Conservation (phyloP, 208 protist genomes). For the Wallacemonas collosoma region DNA sequence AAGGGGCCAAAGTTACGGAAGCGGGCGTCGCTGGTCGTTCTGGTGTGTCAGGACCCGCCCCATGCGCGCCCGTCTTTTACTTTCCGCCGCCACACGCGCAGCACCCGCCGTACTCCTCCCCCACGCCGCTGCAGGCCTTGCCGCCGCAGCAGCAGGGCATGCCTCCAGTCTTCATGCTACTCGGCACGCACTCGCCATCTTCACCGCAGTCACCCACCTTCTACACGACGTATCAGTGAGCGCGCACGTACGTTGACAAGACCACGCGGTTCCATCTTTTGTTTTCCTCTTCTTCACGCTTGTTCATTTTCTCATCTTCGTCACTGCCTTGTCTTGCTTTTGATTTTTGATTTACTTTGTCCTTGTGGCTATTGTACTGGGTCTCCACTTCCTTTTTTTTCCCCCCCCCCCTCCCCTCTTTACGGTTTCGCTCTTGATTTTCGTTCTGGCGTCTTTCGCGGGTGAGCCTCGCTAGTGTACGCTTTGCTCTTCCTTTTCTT, state of each 20-base stretch:
- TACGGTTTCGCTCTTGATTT: too few relatives aligned
- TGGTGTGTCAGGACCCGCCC: neutral
- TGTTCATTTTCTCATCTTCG: constrained; percentile 9
- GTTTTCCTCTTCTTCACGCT: neutral
- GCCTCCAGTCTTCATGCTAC: neutral
- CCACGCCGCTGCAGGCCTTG: neutral
- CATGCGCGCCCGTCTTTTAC: neutral
- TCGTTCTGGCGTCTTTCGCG: too few relatives aligned
- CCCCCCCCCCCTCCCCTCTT: too few relatives aligned
- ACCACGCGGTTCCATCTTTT: neutral
- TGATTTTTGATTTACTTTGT: neutral
- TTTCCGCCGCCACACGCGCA: neutral
- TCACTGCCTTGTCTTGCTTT: neutral
- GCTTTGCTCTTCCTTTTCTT: too few relatives aligned
- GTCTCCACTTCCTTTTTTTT: too few relatives aligned
- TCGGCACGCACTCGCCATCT: neutral
- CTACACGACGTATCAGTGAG: neutral
- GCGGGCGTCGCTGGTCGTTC: neutral
- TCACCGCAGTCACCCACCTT: neutral
- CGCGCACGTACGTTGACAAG: neutral
- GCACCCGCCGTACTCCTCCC: neutral
- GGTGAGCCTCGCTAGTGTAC: too few relatives aligned
- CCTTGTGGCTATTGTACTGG: too few relatives aligned
- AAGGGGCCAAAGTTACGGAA: neutral
- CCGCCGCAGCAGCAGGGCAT: constrained; percentile 14